A percentile compares a stretch with the other conserved stretches of the same genome.
Conservation (phyloP, 768 basidiomycete genomes). For the Collybia nuda region DNA sequence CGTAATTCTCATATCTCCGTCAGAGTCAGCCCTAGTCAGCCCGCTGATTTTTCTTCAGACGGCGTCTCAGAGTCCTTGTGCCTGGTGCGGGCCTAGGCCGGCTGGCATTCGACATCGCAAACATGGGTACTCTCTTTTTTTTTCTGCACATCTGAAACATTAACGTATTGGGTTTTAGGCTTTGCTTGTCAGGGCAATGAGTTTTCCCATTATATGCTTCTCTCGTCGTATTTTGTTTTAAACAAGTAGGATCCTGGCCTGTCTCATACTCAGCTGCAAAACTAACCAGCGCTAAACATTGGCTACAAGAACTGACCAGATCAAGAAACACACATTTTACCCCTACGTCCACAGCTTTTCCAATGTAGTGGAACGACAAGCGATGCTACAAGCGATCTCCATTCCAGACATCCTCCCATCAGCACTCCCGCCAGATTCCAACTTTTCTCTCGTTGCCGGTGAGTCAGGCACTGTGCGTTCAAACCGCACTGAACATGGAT, state of each 20-base stretch:
- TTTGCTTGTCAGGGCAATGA: slow-evolving; percentile 94
- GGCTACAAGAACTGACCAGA: slow-evolving; percentile 53
- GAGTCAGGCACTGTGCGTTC: slow-evolving; percentile 15
- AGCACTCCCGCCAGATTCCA: slow-evolving; percentile 57
- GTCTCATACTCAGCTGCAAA: neutral
- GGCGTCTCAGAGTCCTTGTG: slow-evolving; percentile 71
- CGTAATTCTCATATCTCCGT: slow-evolving; percentile 2
- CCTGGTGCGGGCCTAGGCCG: slow-evolving; percentile 91
- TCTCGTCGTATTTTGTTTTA: slow-evolving; percentile 84
- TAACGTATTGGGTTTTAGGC: slow-evolving; percentile 41
- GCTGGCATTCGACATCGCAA: slow-evolving; percentile 85
- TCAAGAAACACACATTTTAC: slow-evolving; percentile 75
- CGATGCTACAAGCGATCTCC: slow-evolving; percentile 64
- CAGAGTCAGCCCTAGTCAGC: neutral
- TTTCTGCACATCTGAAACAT: neutral
- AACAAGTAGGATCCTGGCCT: slow-evolving; percentile 58
- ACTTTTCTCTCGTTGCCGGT: slow-evolving; percentile 89
- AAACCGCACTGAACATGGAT: slow-evolving; percentile 2
- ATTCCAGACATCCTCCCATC: slow-evolving; percentile 88
- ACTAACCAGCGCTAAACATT: neutral
- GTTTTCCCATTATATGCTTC: slow-evolving; percentile 94
- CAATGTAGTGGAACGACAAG: slow-evolving; percentile 58
- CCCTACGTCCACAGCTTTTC: slow-evolving; percentile 94
- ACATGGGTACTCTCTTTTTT: slow-evolving; percentile 52
- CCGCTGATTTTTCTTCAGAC: slow-evolving; percentile 28